Base-by-base conservation (phyloP, 179 eudicot species). In the Camellia oleifera region DNA sequence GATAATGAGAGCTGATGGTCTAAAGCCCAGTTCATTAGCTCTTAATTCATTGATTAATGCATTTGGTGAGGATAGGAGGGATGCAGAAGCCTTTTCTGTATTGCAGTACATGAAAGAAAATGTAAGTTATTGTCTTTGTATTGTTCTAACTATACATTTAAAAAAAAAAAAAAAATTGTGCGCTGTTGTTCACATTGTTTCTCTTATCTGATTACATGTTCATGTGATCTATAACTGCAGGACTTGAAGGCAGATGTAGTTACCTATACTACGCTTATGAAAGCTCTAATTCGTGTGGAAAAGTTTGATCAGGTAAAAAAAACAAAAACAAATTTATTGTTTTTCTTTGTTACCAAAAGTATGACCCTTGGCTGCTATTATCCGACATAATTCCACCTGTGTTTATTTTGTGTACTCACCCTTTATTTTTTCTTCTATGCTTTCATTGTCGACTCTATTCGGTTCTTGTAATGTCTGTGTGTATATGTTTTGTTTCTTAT, bases 241-340 rank as follows among this genome's bases (percentile, higher is more conserved):
- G 88, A 85, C 74, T 61, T 95, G 90, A 94, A 94, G 86, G 98
- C 99, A 56, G 99, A 95, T 88, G 97, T 94, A 66, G 92, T 95
- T 64, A 92, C 98, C 56, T 95, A 89, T 84, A 95, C 99, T 62
- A 95, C 99, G 46, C 93, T 95, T 69, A 95, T 95, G 99, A 95
- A 95, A 87, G 90, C 92, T 48, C 82, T 95, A 81, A 89, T 95
- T 60, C 97, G 95, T 42, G 97, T 88, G 79, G 97, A 94, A 79
- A 94, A 95, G 82, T 95, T 80, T 83, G 89, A 92, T 50, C 80
- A 89, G 99, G 99, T 95, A 83, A 13, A 13, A n/a, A 32, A 32
- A 32, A 32, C 40, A 32, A 32, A 32, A 32, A 32, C 40, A 32
- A 52, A 13, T 68, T 70, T 14, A 23, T 17, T 66, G 13, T 15